Percentiles rank a stretch among this genome's conserved stretches.
Conservation (phyloP, 2,329 filamentous ascomycete genomes). For the Monilinia laxa region DNA sequence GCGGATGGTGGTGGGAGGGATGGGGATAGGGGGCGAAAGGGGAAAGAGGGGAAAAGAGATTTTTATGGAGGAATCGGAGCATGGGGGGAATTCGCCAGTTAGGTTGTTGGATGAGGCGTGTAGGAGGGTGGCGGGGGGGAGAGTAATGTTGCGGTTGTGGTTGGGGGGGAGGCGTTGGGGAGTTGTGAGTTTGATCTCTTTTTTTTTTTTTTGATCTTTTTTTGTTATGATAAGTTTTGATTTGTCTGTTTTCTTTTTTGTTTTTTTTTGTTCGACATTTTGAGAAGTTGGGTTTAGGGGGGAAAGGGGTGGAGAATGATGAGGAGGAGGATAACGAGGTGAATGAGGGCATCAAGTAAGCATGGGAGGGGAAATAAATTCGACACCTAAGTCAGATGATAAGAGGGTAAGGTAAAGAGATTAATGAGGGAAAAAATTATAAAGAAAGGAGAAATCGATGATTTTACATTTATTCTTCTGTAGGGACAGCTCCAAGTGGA, state of each 20-base stretch:
- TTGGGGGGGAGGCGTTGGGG: conserved; percentile 64
- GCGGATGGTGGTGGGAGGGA: background rate
- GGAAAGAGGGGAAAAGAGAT: background rate
- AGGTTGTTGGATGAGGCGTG: conserved; percentile 64
- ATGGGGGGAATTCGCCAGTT: conserved; percentile 53
- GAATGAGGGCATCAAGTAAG: too few species aligned
- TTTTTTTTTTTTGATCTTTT: background rate
- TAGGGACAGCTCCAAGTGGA: background rate
- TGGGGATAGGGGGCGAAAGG: background rate
- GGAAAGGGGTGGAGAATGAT: background rate
- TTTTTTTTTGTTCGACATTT: background rate
- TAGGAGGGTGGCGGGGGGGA: conserved; percentile 52
- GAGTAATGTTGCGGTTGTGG: conserved; percentile 58
- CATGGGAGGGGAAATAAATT: too few species aligned
- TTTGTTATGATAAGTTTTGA: background rate
- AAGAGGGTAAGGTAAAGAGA: too few species aligned
- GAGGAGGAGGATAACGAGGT: background rate
- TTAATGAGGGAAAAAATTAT: too few species aligned
- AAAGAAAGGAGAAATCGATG: too few species aligned
- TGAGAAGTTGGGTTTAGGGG: background rate
- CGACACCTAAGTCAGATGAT: too few species aligned
- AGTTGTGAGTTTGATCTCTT: conserved; percentile 6
- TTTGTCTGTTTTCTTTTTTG: background rate
- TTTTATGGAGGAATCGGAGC: conserved; percentile 7
- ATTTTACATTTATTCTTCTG: too few species aligned